Base-by-base conservation (phyloP, 2,329 filamentous ascomycete species). In the Diplodia corticola region DNA sequence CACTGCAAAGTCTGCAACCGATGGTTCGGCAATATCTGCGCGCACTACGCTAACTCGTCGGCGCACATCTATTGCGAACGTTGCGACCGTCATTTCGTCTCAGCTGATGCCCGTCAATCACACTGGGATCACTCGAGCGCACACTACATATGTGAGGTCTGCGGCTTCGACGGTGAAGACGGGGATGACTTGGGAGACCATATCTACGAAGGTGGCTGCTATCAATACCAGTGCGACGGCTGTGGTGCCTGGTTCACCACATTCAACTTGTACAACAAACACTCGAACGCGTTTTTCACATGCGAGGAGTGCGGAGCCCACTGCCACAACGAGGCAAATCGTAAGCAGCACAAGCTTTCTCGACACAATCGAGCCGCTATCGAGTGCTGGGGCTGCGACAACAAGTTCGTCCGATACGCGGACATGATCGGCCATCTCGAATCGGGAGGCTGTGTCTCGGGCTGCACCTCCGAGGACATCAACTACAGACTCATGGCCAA, bases 361-460 rank as follows among this genome's bases (percentile, higher is more conserved):
- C 6, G 4, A 6, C 60, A 63, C 33, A 10, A 12, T 2, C 10
- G 9, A 9, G 30, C 48, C 30, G 20, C 40, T 20, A 4, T 63
- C 33, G 48, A 63, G 22, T 63, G 60, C 26, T 63, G 60, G 60
- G 60, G 60, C 22, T 63, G 60, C 28, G 15, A 28, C 33, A 13
- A 20, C 48, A 51, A 20, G 30, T 40, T 53, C 30, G n/a, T 53
- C 22, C 24, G 22, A 48, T 2, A 44, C 15, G 44, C 60, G 7
- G 33, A 46, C 48, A 53, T 63, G 60, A 44, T 63, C 13, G 22
- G 51, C 48, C 60, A 63, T 35, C 60, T 63, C 7, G 60, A 63
- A 24, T 40, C 46, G 30, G 60, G 60, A 40, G 15, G 10, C 22
- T 63, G 60, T n/a, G 13, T 33, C 28, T 63, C 60, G 22, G 60